Evolutionary conservation across 192 early-diverging fungal genomes (phyloP), one percentile per base, ranked within the genome.

Genomic region (Dissophora ornata): DNA sequence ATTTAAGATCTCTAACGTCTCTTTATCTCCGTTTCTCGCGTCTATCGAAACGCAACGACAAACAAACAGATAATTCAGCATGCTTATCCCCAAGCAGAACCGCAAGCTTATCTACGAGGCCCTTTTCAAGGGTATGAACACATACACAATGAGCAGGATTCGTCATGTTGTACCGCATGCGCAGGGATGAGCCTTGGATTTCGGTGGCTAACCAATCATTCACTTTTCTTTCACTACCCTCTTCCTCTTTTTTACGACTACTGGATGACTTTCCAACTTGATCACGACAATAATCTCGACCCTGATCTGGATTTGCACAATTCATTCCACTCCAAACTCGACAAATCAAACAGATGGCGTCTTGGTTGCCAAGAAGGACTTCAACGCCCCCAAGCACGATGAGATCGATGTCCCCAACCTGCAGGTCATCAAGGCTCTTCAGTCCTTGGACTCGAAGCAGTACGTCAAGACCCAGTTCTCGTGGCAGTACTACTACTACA

Each of bases 401-500:
- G 96, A 99, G 69, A 90, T 99, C 80, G 90, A 95, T 75, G 96
- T 99, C 57, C 94, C 95, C 68, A 99, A 99, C 92, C 85, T 99
- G 25, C 88, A 99, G 80, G 97, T 99, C 81, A 97, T 99, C 89
- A 99, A 98, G 92, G 93, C 96, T 65, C 91, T 97, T 73, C 96
- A 99, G 90, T 95, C 93, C 59, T 89, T 99, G 80, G 86, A 88
- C 81, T 99, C 97, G 58, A 91, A 90, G 80, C 95, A 94, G 69
- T 93, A 81, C 62, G 96, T 99, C 82, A 95, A 93, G 86, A 93
- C 92, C 68, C 92, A 92, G 79, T 99, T 99, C 93, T 97, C 96
- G 82, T 99, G 97, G 97, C 96, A 98, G 83, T 95, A 95, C 89
- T 99, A 97, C 90, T 99, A 99, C 94, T 99, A 99, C 86, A 95